Percentiles rank a stretch among this genome's conserved stretches.
Evolutionary conservation across 306 rosid genomes (phyloP).

Genomic region (Cicer yamashitae): DNA sequence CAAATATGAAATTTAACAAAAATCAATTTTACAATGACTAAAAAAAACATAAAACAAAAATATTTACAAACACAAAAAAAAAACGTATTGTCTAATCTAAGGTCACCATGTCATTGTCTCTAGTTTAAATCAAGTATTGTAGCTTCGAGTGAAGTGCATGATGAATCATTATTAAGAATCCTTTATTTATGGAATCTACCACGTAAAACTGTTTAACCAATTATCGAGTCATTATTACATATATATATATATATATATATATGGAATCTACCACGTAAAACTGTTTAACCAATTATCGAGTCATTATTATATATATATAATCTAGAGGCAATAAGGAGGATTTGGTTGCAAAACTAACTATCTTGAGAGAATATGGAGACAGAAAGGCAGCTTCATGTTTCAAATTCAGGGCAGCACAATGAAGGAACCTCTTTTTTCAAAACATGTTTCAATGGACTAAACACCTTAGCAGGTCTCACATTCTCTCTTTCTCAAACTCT

Average conservation of each 20-base stretch:
- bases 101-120: too few species aligned
- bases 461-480: conserved; percentile 63
- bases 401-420: conserved; percentile 37
- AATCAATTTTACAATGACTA: too few species aligned
- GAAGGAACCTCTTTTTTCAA: conserved; percentile 62
- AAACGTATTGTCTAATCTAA: too few species aligned
- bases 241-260: not conserved
- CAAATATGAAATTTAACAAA: too few species aligned
- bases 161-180: not conserved
- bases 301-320: not conserved
- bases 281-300: not conserved
- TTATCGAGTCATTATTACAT: not conserved
- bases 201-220: not conserved
- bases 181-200: not conserved
- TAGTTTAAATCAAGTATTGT: not conserved
- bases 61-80: too few species aligned
- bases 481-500: not conserved
- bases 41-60: too few species aligned
- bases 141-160: not conserved
- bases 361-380: conserved; percentile 53
- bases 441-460: conserved; percentile 80
- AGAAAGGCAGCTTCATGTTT: conserved; percentile 49
- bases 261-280: not conserved
- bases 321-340: not conserved
- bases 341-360: not conserved